Evolutionary conservation across 768 basidiomycete genomes (phyloP), one percentile per base, ranked within the genome.

Genomic region (Daedalea quercina): DNA sequence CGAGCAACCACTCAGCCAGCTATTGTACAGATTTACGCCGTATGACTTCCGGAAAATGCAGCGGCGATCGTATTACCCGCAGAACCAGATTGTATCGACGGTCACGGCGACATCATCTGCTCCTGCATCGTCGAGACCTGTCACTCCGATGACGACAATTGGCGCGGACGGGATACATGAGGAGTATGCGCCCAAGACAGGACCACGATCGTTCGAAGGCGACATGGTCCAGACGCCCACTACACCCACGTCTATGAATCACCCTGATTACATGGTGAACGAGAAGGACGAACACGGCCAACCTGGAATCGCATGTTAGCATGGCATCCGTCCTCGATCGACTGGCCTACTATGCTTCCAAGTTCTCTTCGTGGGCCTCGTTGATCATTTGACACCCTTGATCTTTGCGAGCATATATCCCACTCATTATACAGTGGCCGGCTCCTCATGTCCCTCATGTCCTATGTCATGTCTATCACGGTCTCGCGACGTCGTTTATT

Each of bases 1-100:
- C 3, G 13, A 47, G 46, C 33, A 26, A n/a, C 48, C 58, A 57
- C 31, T 52, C 51, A 44, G 26, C 52, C 37, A 20, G 55, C 46
- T 57, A 20, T 48, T 40, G 23, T 24, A 15, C 59, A 95, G 93
- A 68, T 96, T 96, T 68, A 85, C 86, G 15, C 77, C 87, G 6
- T 96, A 96, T 62, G 94, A 97, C 69, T 95, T 91, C 69, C 86
- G 85, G 70, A 87, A 85, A 69, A 93, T 90, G 84, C 84, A 86
- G 63, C 82, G 94, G 34, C 85, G 90, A 57, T 91, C 91, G 20
- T 94, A 96, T 64, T 95, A 92, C 67, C 89, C 89, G 9, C 82
- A 85, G 47, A 90, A 88, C 65, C 89, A 80, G 59, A 71, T 77
- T 47, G 65, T 76, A 23, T 72, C 76, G 3, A 82, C 85, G 3